phyloP scores from a whole-genome alignment of 768 basidiomycete species.

The Asterophora parasitica region DNA sequence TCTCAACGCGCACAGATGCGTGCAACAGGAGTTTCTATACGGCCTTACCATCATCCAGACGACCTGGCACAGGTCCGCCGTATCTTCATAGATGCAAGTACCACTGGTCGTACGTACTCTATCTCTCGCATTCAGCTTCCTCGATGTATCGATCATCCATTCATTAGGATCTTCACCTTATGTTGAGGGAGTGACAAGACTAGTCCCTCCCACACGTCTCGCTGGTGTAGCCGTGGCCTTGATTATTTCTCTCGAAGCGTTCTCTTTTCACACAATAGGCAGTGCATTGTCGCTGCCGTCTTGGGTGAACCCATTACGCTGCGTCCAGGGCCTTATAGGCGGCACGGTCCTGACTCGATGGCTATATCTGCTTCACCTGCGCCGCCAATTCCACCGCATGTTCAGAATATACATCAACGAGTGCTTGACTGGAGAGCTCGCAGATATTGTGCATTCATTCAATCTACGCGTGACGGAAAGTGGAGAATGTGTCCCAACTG shows the following conservation, averaged over 20 bases:
- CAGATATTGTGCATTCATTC: conserved; percentile 6
- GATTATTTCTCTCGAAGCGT: neutral
- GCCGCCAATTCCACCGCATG: neutral
- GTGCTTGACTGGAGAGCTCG: conserved; percentile 8
- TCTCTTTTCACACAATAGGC: neutral
- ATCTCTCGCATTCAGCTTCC: neutral
- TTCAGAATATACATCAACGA: conserved; percentile 8
- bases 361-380: conserved; percentile 4
- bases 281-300: neutral
- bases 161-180: conserved; percentile 9
- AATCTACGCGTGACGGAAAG: conserved; percentile 1
- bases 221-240: neutral
- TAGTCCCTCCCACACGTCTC: neutral
- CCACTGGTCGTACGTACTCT: conserved; percentile 8
- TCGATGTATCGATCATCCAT: neutral
- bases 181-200: conserved; percentile 1
- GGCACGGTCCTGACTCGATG: neutral
- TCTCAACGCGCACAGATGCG: too few relatives aligned
- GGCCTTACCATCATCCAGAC: conserved; percentile 11
- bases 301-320: neutral
- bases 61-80: conserved; percentile 7
- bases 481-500: conserved; percentile 6
- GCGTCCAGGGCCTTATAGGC: neutral
- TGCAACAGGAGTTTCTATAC: neutral
- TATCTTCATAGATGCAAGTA: conserved; percentile 10